These are phyloP conservation scores for Diospyros kaki DNA, from an alignment of 148 eudicot species.

Conservation along the genomic window DNA sequence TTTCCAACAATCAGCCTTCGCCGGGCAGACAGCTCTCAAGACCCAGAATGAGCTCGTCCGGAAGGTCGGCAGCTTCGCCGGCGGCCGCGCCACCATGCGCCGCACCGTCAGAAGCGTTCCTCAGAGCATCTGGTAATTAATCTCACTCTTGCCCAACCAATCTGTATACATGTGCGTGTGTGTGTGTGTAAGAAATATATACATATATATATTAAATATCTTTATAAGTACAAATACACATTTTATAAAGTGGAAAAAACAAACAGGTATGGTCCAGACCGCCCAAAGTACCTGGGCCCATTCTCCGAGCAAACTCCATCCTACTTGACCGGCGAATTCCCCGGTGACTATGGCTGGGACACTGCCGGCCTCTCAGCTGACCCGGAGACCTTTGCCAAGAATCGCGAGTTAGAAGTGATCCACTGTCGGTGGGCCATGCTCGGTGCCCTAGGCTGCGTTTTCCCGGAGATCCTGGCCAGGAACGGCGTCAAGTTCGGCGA, in stretches of 20 bases:
- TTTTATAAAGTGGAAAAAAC: background rate
- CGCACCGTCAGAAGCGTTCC: slow-evolving; percentile 27
- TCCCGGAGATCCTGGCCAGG: slow-evolving; percentile 25
- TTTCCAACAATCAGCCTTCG: slow-evolving; percentile 24
- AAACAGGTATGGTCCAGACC: slow-evolving; percentile 28
- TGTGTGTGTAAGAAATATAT: background rate
- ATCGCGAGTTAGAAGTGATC: slow-evolving; percentile 23
- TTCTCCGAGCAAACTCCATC: slow-evolving; percentile 36
- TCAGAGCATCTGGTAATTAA: slow-evolving; percentile 26
- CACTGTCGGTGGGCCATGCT: slow-evolving; percentile 27
- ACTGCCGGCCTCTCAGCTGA: slow-evolving; percentile 32
- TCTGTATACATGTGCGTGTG: background rate
- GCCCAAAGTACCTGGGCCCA: slow-evolving; percentile 34
- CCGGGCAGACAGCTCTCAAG: slow-evolving; percentile 21
- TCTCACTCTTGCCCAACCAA: background rate
- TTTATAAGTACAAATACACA: no score
- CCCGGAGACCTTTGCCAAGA: slow-evolving; percentile 31
- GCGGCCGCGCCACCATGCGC: slow-evolving; percentile 29
- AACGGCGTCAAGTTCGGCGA: slow-evolving; percentile 32
- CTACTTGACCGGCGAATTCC: slow-evolving; percentile 32
- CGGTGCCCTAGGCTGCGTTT: slow-evolving; percentile 25
- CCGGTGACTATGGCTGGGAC: slow-evolving; percentile 35
- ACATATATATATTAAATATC: background rate
- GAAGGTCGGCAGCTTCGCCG: slow-evolving; percentile 27
- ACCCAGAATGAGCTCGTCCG: slow-evolving; percentile 24